Percentiles rank a stretch among this genome's conserved stretches.
Conservation (phyloP, 208 protist genomes). For the Acanthamoeba healyi region DNA sequence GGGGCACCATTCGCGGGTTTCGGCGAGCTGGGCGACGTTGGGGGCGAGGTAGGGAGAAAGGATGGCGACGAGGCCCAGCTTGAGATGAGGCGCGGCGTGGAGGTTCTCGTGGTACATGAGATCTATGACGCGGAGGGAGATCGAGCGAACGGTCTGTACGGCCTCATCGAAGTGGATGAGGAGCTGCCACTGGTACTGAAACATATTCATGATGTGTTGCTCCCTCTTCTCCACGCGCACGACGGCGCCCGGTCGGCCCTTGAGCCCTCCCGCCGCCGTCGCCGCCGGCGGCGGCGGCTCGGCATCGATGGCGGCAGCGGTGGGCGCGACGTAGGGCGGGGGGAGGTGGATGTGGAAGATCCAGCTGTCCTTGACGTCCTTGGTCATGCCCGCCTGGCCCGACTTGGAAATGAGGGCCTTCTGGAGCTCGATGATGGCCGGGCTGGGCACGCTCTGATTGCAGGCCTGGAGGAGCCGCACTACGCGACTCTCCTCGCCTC, state of each 20-base stretch:
- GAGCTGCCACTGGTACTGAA: constrained; percentile 74
- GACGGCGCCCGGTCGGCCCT: not conserved
- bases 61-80: constrained; percentile 1
- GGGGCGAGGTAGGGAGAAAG: constrained; percentile 23
- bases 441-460: constrained; percentile 52
- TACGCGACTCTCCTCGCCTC: constrained; percentile 36
- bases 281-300: too few species aligned
- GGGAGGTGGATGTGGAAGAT: constrained; percentile 56
- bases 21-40: constrained; percentile 23
- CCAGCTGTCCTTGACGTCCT: constrained; percentile 71
- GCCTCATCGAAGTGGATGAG: constrained; percentile 31
- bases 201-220: constrained; percentile 71
- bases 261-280: not conserved
- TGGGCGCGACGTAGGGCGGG: not conserved
- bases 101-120: constrained; percentile 68
- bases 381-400: constrained; percentile 43
- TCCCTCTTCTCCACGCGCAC: constrained; percentile 57
- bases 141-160: not conserved
- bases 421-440: constrained; percentile 71
- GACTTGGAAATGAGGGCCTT: constrained; percentile 18
- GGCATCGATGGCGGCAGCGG: too few species aligned
- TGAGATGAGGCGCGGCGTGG: constrained; percentile 5
- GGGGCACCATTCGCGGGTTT: not conserved
- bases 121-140: constrained; percentile 31
- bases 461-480: constrained; percentile 38